These are phyloP conservation scores for Dothistroma septosporum DNA, from an alignment of 2,329 filamentous ascomycete genomes.

Conservation along the genomic window DNA sequence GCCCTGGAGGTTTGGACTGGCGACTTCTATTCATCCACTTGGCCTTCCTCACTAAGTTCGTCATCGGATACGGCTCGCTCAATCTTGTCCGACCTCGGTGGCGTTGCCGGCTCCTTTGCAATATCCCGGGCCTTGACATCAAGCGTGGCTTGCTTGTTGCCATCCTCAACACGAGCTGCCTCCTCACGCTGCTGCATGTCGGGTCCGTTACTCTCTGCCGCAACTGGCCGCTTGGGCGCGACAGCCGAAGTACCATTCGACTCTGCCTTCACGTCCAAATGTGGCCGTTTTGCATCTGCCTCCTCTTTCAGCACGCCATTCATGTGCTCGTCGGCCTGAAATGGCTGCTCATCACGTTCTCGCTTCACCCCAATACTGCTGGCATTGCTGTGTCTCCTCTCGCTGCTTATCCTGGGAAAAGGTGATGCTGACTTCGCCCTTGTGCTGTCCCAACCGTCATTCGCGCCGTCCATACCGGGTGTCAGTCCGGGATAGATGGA, in stretches of 20 bases:
- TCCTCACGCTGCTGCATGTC: constrained; percentile 29
- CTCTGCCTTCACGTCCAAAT: constrained; percentile 11
- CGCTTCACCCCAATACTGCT: constrained; percentile 31
- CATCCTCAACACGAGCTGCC: constrained; percentile 26
- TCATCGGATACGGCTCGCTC: constrained; percentile 18
- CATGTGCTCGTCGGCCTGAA: constrained; percentile 15
- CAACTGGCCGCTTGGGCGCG: constrained; percentile 10
- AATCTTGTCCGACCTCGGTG: constrained; percentile 9
- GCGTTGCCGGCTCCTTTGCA: constrained; percentile 6
- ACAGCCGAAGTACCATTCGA: constrained; percentile 4
- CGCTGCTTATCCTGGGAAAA: constrained; percentile 26
- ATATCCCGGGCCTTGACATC: constrained; percentile 16
- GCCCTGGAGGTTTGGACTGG: neutral
- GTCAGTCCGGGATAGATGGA: constrained; percentile 46
- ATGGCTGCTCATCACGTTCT: constrained; percentile 27
- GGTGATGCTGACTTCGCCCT: constrained; percentile 27
- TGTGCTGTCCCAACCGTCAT: constrained; percentile 32
- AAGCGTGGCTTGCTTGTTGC: constrained; percentile 25
- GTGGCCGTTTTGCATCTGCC: constrained; percentile 21
- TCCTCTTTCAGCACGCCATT: constrained; percentile 24
- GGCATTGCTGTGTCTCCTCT: constrained; percentile 30
- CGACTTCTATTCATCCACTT: constrained; percentile 41
- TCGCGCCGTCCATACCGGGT: constrained; percentile 31
- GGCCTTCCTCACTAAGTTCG: constrained; percentile 45
- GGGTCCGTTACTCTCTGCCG: constrained; percentile 5